phyloP scores from a whole-genome alignment of 2,329 filamentous ascomycete genomes.

The Zasmidium angulare region DNA sequence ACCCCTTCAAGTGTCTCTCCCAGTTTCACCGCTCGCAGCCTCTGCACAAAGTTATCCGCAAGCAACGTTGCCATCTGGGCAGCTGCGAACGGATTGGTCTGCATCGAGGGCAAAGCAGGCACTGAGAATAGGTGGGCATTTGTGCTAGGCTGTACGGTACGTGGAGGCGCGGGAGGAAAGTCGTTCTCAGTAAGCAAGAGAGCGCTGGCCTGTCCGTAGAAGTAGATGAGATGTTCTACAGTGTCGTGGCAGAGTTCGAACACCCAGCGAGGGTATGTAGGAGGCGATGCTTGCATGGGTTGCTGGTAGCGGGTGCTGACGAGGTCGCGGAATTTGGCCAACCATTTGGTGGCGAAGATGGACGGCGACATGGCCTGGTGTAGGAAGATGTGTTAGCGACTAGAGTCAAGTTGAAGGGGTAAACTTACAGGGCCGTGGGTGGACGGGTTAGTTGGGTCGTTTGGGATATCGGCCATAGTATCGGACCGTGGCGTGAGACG shows the following conservation, averaged over 20 bases:
- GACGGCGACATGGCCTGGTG: background rate
- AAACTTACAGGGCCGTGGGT: background rate
- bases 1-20: background rate
- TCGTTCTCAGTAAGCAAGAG: background rate
- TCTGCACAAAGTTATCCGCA: background rate
- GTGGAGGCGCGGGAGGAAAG: background rate
- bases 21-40: background rate
- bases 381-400: background rate
- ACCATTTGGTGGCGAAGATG: background rate
- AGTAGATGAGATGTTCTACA: background rate
- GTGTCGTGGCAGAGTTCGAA: background rate
- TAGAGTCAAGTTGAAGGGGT: background rate
- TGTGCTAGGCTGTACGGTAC: background rate
- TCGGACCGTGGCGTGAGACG: too few species aligned
- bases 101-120: background rate
- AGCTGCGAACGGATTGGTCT: background rate
- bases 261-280: background rate
- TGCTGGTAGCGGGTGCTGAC: background rate
- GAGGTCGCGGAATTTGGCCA: background rate
- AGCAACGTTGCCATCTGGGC: background rate
- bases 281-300: too few species aligned
- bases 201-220: background rate
- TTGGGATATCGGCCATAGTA: too few species aligned
- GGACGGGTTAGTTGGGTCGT: too few species aligned
- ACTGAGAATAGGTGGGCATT: too few species aligned